Evolutionary conservation across 148 eudicot genomes (phyloP).

Genomic region (Heliamphora exappendiculata): DNA sequence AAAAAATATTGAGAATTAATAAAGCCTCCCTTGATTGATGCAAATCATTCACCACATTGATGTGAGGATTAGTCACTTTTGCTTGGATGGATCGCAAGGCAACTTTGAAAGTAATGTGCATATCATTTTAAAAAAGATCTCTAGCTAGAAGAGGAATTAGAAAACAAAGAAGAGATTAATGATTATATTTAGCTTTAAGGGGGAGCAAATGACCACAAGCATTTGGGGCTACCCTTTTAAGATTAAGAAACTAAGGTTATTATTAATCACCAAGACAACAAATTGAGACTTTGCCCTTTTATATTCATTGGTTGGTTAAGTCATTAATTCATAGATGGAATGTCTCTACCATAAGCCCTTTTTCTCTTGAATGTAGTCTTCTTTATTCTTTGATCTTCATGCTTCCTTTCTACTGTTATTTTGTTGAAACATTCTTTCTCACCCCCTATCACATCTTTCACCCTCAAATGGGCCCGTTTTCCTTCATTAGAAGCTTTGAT

Average conservation of each 20-base stretch:
- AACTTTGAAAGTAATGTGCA: conserved; percentile 23
- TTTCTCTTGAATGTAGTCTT: neutral
- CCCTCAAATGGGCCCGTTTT: neutral
- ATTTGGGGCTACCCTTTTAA: conserved; percentile 9
- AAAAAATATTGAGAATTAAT: conserved; percentile 11
- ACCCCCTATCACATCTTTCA: neutral
- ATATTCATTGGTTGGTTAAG: conserved; percentile 23
- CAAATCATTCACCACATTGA: conserved; percentile 23
- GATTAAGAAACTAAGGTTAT: neutral
- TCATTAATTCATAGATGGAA: conserved; percentile 13
- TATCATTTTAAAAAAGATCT: conserved; percentile 18
- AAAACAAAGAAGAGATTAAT: conserved; percentile 11
- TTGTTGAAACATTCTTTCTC: neutral
- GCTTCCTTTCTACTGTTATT: neutral
- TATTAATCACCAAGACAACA: conserved; percentile 8
- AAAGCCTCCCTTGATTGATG: conserved; percentile 22
- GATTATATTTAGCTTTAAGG: conserved; percentile 59
- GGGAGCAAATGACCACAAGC: conserved; percentile 39
- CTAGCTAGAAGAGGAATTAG: neutral
- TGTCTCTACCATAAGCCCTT: conserved; percentile 2
- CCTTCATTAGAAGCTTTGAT: conserved; percentile 3
- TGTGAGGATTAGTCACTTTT: conserved; percentile 38
- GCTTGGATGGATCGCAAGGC: conserved; percentile 47
- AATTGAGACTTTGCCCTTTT: conserved; percentile 9
- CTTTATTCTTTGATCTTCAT: neutral